Conservation (phyloP, 1,284 basidiomycete genomes). For the Vanrija sp. region DNA sequence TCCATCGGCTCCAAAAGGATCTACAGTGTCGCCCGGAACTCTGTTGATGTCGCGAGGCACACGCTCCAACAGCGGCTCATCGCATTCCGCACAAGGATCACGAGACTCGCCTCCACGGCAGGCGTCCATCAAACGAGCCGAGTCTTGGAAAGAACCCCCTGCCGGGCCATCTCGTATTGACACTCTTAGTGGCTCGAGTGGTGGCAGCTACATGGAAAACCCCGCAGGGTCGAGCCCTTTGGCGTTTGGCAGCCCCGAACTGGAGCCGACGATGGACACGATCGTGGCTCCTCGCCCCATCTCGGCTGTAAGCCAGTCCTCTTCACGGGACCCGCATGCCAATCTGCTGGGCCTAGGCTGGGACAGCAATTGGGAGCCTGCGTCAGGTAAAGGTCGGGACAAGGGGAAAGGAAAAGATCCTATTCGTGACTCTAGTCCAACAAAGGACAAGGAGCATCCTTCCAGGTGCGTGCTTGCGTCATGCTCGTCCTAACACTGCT, state of each 20-base stretch:
- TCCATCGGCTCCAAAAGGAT: slow-evolving; percentile 12
- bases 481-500: background rate
- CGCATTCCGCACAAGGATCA: slow-evolving; percentile 4
- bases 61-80: slow-evolving; percentile 28
- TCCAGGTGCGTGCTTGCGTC: background rate
- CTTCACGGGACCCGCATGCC: slow-evolving; percentile 20
- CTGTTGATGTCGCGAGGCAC: slow-evolving; percentile 30
- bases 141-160: background rate
- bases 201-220: slow-evolving; percentile 10
- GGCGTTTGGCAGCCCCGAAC: slow-evolving; percentile 35
- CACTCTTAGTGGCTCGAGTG: slow-evolving; percentile 20
- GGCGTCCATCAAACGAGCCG: slow-evolving; percentile 8
- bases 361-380: slow-evolving; percentile 26
- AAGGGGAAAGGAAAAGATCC: slow-evolving; percentile 32
- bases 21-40: slow-evolving; percentile 22
- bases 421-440: slow-evolving; percentile 30
- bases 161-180: slow-evolving; percentile 8
- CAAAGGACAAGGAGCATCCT: slow-evolving; percentile 12
- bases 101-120: too few species aligned
- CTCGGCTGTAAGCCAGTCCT: slow-evolving; percentile 12
- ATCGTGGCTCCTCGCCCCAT: slow-evolving; percentile 17
- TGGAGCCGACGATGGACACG: slow-evolving; percentile 17
- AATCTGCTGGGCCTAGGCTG: slow-evolving; percentile 40
- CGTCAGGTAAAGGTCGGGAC: slow-evolving; percentile 21
- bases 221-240: slow-evolving; percentile 28